These are phyloP conservation scores for Phytopythium cucurbitacearum DNA, from an alignment of 352 stramenopile species.

Conservation along the genomic window DNA sequence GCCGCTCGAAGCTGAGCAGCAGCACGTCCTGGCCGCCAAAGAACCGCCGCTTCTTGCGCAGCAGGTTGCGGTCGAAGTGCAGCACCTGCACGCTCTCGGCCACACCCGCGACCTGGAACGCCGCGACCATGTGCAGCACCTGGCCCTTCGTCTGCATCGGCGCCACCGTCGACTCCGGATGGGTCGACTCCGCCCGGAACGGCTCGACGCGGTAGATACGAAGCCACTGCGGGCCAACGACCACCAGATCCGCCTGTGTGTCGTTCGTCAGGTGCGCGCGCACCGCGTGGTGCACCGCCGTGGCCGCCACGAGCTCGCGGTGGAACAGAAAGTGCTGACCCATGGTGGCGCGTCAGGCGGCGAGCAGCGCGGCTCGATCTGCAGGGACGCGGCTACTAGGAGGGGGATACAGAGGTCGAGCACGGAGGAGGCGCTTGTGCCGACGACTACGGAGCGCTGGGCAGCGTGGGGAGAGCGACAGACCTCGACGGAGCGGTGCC, in stretches of 20 bases:
- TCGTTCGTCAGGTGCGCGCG: slow-evolving; percentile 69
- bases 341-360: slow-evolving; percentile 22
- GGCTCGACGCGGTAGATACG: slow-evolving; percentile 82
- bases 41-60: slow-evolving; percentile 73
- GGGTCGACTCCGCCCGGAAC: slow-evolving; percentile 14
- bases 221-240: slow-evolving; percentile 67
- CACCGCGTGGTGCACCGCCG: slow-evolving; percentile 69
- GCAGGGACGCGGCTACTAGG: no score
- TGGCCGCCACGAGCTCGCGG: slow-evolving; percentile 73
- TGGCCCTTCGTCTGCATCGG: slow-evolving; percentile 36
- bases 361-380: no score
- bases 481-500: no score
- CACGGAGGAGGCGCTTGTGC: no score
- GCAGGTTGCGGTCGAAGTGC: slow-evolving; percentile 52
- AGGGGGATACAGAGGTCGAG: no score
- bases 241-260: slow-evolving; percentile 60
- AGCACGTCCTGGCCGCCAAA: slow-evolving; percentile 68
- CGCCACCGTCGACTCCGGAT: background rate
- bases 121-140: slow-evolving; percentile 65
- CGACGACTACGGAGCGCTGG: no score
- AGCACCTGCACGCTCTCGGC: slow-evolving; percentile 71
- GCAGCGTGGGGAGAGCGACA: no score
- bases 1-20: slow-evolving; percentile 65
- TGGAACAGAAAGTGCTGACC: slow-evolving; percentile 85
- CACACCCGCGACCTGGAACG: slow-evolving; percentile 70